These are phyloP conservation scores for Sugiyamaella pinicola DNA, from an alignment of 1,139 yeast genomes.

Conservation along the genomic window DNA sequence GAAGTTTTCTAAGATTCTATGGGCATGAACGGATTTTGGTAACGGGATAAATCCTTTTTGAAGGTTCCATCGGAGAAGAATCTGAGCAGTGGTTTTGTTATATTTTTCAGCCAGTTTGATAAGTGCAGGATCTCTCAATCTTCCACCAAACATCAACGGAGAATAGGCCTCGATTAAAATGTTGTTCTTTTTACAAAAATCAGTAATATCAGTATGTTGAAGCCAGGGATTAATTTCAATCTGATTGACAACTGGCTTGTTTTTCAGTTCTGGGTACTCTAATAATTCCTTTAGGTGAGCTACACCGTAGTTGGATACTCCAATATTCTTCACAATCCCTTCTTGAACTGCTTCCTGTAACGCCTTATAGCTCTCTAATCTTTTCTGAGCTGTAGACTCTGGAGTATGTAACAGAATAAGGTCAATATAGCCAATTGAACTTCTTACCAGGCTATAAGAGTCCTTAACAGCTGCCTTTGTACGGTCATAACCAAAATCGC, in stretches of 20 bases:
- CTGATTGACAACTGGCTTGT: slow-evolving; percentile 53
- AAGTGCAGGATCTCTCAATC: slow-evolving; percentile 55
- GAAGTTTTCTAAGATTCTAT: slow-evolving; percentile 52
- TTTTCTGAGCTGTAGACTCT: slow-evolving; percentile 32
- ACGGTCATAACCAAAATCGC: slow-evolving; percentile 56
- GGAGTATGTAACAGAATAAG: slow-evolving; percentile 48
- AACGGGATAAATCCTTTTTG: slow-evolving; percentile 57
- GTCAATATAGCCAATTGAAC: slow-evolving; percentile 52
- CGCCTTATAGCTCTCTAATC: slow-evolving; percentile 48
- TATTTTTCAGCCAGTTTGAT: slow-evolving; percentile 46
- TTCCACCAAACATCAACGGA: slow-evolving; percentile 66
- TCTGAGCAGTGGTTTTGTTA: slow-evolving; percentile 47
- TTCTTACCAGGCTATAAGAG: slow-evolving; percentile 54
- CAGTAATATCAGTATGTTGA: slow-evolving; percentile 54
- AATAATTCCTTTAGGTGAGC: slow-evolving; percentile 45
- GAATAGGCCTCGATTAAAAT: slow-evolving; percentile 67
- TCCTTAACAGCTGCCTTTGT: slow-evolving; percentile 56
- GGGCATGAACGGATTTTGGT: slow-evolving; percentile 63
- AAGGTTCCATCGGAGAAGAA: slow-evolving; percentile 49
- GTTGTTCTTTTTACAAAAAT: slow-evolving; percentile 53
- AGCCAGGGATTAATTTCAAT: slow-evolving; percentile 63
- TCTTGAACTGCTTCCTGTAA: slow-evolving; percentile 45
- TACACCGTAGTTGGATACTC: slow-evolving; percentile 50
- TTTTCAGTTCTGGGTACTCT: slow-evolving; percentile 41
- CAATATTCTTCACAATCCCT: slow-evolving; percentile 45